Conservation (phyloP, 805 yeast species). For the Ogataea pignaliae region DNA sequence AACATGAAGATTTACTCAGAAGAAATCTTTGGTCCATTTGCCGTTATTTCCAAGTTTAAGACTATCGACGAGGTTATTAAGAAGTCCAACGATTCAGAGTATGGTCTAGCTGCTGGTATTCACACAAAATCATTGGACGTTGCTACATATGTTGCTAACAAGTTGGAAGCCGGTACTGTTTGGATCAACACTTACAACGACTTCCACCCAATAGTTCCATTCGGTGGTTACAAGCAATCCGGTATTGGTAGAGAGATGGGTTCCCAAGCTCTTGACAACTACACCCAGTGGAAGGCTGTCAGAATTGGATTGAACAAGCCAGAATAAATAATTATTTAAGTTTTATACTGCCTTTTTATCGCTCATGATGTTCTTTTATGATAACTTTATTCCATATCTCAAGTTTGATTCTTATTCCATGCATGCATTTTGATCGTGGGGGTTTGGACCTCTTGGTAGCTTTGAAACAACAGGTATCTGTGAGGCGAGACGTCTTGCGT, state of each 20-base stretch:
- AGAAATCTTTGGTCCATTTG: slow-evolving; percentile 81
- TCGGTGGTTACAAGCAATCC: slow-evolving; percentile 77
- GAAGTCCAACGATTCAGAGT: slow-evolving; percentile 65
- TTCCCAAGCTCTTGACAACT: slow-evolving; percentile 67
- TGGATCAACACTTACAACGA: slow-evolving; percentile 82
- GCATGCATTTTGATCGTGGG: no score
- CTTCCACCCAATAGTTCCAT: slow-evolving; percentile 71
- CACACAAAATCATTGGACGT: slow-evolving; percentile 62
- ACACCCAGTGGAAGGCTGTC: slow-evolving; percentile 72
- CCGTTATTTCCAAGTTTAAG: slow-evolving; percentile 62
- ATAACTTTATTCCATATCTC: no score
- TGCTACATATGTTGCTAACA: slow-evolving; percentile 59
- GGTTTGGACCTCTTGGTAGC: no score
- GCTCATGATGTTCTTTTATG: not conserved
- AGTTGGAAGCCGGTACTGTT: slow-evolving; percentile 69
- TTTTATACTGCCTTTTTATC: not conserved
- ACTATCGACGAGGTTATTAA: slow-evolving; percentile 63
- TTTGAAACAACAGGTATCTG: no score
- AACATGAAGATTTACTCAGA: slow-evolving; percentile 61
- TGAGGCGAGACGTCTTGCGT: no score
- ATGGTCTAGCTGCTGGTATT: slow-evolving; percentile 79
- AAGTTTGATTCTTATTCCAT: no score
- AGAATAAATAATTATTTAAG: slow-evolving; percentile 7
- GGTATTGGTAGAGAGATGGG: slow-evolving; percentile 91
- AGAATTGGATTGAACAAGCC: slow-evolving; percentile 39